Evolutionary conservation across 306 rosid species (phyloP).

Genomic region (Glycine latifolia): DNA sequence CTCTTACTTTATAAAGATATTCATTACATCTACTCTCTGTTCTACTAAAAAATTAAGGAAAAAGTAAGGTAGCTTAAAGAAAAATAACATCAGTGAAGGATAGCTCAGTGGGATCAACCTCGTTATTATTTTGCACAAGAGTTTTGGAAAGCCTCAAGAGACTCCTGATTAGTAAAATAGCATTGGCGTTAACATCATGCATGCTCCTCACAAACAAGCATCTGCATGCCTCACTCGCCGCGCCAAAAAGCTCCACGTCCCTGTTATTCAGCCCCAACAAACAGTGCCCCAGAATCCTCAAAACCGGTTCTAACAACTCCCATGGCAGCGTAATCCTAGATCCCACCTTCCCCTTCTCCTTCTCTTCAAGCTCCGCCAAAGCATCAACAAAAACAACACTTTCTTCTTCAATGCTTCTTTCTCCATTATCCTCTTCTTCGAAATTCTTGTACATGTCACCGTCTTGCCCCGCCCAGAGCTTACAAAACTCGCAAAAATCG

Average conservation of each 20-base stretch:
- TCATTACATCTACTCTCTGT: too few relatives aligned
- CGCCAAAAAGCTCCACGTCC: constrained; percentile 33
- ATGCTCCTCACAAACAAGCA: constrained; percentile 64
- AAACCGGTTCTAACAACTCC: constrained; percentile 71
- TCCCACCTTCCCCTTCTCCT: constrained; percentile 5
- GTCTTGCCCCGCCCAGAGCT: constrained; percentile 68
- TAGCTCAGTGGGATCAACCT: constrained; percentile 47
- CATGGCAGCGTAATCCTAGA: constrained; percentile 76
- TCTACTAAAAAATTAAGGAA: too few relatives aligned
- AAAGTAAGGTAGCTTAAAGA: neutral
- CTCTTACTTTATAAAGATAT: too few relatives aligned
- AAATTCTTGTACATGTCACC: constrained; percentile 39
- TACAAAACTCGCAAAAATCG: constrained; percentile 71
- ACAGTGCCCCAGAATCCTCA: constrained; percentile 75
- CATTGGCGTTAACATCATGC: constrained; percentile 73
- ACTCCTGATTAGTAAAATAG: constrained; percentile 72
- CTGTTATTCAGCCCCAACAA: constrained; percentile 50
- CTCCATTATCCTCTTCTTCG: neutral
- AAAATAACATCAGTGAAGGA: constrained; percentile 38
- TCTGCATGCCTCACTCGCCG: constrained; percentile 61
- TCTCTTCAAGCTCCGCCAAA: too few relatives aligned
- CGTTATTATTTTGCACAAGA: neutral
- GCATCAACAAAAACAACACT: too few relatives aligned
- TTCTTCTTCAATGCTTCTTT: too few relatives aligned
- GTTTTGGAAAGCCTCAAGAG: constrained; percentile 56